Evolutionary conservation across 148 eudicot genomes (phyloP), one percentile per base, ranked within the genome.

Genomic region (Cornus controversa): DNA sequence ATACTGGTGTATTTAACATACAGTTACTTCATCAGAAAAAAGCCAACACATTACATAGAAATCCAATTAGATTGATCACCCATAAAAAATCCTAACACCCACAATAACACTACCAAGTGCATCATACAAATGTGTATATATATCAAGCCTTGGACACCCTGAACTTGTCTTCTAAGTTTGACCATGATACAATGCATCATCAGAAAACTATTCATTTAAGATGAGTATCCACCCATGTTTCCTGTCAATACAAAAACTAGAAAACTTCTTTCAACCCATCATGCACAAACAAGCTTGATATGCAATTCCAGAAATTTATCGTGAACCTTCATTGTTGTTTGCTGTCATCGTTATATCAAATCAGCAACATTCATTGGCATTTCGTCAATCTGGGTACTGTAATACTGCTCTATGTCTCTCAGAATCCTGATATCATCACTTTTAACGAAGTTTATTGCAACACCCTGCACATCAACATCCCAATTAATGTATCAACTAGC

Each of bases 291-390:
- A 50, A 50, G 57, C 57, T 40, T 40, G 45, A 40, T 40, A 40
- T 40, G 45, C 45, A 40, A 6, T 6, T 40, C 45, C 45, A 40
- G 45, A 40, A 40, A 9, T 6, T 6, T 1, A 40, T 40, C 0
- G 9, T 50, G 50, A 60, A 1, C 25, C 64, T 22, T 22, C 64
- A 60, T 60, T 40, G 45, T 8, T 40, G 45, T 40, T 22, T 50
- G 18, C 20, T 60, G 64, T 60, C 25, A 5, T 14, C 25, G 20
- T 58, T 80, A 90, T 77, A 94, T 94, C 71, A 94, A 80, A 84
- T 94, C 97, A 60, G 94, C 97, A n/a, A 94, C 94, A 66, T 94
- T 92, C 97, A 94, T 94, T 0, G 98, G 98, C 98, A 94, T 92
- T 78, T 94, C 97, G 64, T 94, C 97, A 3, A 94, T 94, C 82